Evolutionary conservation across 352 stramenopile genomes (phyloP), one percentile per base, ranked within the genome.

Genomic region (Bremia lactucae): DNA sequence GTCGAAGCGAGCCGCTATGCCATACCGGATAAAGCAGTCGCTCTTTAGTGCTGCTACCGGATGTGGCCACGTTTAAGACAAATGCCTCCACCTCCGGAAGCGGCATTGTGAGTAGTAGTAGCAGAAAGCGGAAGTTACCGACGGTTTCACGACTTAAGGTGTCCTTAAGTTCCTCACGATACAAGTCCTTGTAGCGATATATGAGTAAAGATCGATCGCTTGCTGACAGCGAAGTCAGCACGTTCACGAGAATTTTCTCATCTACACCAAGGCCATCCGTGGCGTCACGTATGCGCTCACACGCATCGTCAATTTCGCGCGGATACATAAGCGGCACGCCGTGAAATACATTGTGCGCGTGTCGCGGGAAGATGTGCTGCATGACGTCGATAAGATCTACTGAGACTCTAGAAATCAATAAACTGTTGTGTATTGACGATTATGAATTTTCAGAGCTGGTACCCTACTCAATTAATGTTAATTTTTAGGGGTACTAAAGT

Each of bases 261-360:
- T 90, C 66, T 24, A 80, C 81, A 19, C 77, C 77, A 16, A 86
- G 46, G 16, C 70, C 77, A 44, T 83, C 72, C 42, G 70, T 85
- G 15, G 74, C 77, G 31, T 71, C 47, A 34, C 68, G 56, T 31
- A 87, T 85, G 26, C 52, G 42, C 31, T 77, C 56, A 37, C 69
- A 83, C 9, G 49, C 67, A 25, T 62, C 47, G 34, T 85, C 72
- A 28, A 86, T 78, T 29, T 68, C 45, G n/a, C 45, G 52, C 10
- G 61, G 51, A 35, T 65, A 78, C 34, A 44, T 49, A 13, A 73
- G 44, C 33, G 59, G 44, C 49, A 59, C 48, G 13, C 48, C 47
- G 20, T 39, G 50, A 44, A 57, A 70, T 20, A 62, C 51, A 42
- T 73, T 56, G 43, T 68, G 62, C n/a, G 54, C 59, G 22, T 62